Percentiles rank a stretch among this genome's conserved stretches.
These are phyloP conservation scores for Malassezia arunalokei DNA, from an alignment of 1,284 basidiomycete genomes.

Conservation along the genomic window DNA sequence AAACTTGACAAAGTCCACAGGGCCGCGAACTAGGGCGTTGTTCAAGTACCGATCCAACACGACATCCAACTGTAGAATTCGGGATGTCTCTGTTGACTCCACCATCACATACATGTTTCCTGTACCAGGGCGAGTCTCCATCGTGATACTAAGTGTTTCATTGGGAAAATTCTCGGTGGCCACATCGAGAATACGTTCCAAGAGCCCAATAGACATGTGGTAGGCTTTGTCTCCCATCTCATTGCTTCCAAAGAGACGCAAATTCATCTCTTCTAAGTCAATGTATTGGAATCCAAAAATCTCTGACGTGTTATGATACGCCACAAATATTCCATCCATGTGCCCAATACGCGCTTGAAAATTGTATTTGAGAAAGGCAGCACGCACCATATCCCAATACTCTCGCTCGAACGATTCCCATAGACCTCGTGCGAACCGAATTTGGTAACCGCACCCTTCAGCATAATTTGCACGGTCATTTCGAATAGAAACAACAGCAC, in stretches of 20 bases:
- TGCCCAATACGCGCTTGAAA: slow-evolving; percentile 91
- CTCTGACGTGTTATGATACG: slow-evolving; percentile 80
- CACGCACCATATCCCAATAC: slow-evolving; percentile 64
- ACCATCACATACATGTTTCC: slow-evolving; percentile 27
- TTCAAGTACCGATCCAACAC: slow-evolving; percentile 37
- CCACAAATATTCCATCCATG: slow-evolving; percentile 92
- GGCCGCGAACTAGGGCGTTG: slow-evolving; percentile 26
- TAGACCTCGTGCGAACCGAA: slow-evolving; percentile 31
- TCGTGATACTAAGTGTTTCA: slow-evolving; percentile 31
- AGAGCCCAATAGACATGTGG: slow-evolving; percentile 59
- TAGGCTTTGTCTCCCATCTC: slow-evolving; percentile 64
- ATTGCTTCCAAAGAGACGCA: slow-evolving; percentile 59
- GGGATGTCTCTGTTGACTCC: slow-evolving; percentile 18
- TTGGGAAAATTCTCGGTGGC: slow-evolving; percentile 57
- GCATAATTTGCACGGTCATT: slow-evolving; percentile 74
- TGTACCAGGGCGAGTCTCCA: slow-evolving; percentile 21
- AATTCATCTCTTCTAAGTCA: slow-evolving; percentile 74
- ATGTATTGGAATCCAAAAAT: slow-evolving; percentile 94
- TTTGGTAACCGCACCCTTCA: slow-evolving; percentile 45
- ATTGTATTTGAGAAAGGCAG: slow-evolving; percentile 88
- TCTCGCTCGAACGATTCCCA: slow-evolving; percentile 45
- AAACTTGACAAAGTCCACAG: slow-evolving; percentile 27
- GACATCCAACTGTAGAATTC: slow-evolving; percentile 31
- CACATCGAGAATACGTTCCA: slow-evolving; percentile 61
- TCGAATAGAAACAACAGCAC: slow-evolving; percentile 72